A percentile compares a stretch with the other conserved stretches of the same genome.
phyloP scores from a whole-genome alignment of 2,329 filamentous ascomycete genomes.

The Beauveria pseudobassiana region DNA sequence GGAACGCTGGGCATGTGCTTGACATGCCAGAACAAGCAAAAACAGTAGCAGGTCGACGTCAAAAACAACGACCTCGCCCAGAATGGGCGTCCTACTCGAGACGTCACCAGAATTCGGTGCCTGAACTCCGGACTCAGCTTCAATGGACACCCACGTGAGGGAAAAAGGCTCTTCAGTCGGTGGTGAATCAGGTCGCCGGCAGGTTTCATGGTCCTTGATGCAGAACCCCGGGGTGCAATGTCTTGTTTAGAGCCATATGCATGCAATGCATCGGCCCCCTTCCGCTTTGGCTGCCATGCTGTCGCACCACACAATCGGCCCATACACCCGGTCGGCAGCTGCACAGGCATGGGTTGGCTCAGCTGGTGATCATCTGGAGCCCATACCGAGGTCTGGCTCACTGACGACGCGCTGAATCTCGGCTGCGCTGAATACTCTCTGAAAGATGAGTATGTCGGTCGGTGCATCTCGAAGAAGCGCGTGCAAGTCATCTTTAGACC shows the following conservation, averaged over 20 bases:
- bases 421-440: conserved; percentile 40
- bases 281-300: not conserved
- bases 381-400: conserved; percentile 46
- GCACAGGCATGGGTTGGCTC: conserved; percentile 8
- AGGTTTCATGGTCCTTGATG: not conserved
- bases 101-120: not conserved
- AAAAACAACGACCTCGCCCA: not conserved
- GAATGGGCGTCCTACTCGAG: not conserved
- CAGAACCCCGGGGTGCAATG: not conserved
- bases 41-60: not conserved
- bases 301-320: not conserved
- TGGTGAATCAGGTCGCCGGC: not conserved
- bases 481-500: conserved; percentile 15
- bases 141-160: not conserved
- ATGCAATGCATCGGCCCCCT: conserved; percentile 1
- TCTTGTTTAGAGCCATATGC: not conserved
- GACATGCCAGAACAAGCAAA: not conserved
- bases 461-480: conserved; percentile 22
- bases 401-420: conserved; percentile 44
- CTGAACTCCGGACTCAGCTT: not conserved
- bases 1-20: not conserved
- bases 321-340: not conserved
- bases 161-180: not conserved
- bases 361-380: conserved; percentile 43
- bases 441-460: conserved; percentile 47